Evolutionary conservation across 2,329 filamentous ascomycete genomes (phyloP).

Genomic region (Byssoonygena ceratinophila): DNA sequence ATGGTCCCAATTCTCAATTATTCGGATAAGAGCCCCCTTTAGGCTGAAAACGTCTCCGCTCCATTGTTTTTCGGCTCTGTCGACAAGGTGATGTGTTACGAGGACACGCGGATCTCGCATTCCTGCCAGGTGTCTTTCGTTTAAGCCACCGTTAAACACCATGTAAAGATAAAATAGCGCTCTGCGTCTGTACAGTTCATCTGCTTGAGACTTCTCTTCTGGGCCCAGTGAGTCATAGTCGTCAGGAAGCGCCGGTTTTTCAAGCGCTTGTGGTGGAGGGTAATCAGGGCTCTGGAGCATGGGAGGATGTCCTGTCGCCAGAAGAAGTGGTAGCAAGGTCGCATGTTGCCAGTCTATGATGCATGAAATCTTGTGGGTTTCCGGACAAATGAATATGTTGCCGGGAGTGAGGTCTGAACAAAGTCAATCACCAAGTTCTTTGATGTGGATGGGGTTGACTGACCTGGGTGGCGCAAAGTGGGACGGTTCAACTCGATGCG

Average conservation of each 20-base stretch:
- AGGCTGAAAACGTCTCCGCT: conserved; percentile 12
- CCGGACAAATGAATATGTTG: conserved; percentile 20
- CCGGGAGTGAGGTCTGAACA: conserved; percentile 20
- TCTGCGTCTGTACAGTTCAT: conserved; percentile 15
- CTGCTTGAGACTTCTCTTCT: conserved; percentile 13
- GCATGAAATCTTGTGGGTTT: conserved; percentile 17
- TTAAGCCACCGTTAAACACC: conserved; percentile 12
- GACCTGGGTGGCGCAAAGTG: conserved; percentile 18
- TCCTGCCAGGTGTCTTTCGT: conserved; percentile 13
- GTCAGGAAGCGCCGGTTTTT: conserved; percentile 9
- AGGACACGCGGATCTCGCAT: conserved; percentile 9
- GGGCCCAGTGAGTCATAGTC: conserved; percentile 11
- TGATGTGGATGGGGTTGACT: not conserved
- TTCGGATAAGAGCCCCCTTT: conserved; percentile 13
- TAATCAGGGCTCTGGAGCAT: conserved; percentile 16
- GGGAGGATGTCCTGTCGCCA: conserved; percentile 14
- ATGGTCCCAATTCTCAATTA: conserved; percentile 13
- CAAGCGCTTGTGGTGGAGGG: conserved; percentile 6
- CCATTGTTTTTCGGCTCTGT: conserved; percentile 14
- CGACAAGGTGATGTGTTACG: conserved; percentile 14
- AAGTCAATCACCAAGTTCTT: not conserved
- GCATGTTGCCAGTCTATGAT: conserved; percentile 25
- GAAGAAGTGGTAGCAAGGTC: conserved; percentile 15
- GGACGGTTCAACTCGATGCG: conserved; percentile 6
- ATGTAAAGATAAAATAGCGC: conserved; percentile 13